Evolutionary conservation across 2,329 filamentous ascomycete species (phyloP).

Genomic region (Knoxdaviesia capensis): DNA sequence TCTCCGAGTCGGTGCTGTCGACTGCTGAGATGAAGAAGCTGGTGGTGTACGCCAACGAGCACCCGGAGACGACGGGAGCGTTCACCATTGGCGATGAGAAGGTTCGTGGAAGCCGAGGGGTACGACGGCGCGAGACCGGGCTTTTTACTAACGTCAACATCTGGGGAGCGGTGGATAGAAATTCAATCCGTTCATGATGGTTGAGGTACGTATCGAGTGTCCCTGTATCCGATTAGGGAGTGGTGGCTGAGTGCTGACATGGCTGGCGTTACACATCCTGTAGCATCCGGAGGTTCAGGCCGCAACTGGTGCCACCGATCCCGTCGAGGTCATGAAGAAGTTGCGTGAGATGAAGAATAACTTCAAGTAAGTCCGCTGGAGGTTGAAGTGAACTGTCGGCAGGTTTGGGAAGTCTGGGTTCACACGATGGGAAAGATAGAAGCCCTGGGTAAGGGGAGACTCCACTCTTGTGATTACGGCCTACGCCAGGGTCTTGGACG

Average conservation of each 20-base stretch:
- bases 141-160: background rate
- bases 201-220: slow-evolving; percentile 36
- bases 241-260: background rate
- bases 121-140: background rate
- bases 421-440: no score
- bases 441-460: no score
- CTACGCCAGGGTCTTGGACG: no score
- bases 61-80: slow-evolving; percentile 79
- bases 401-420: no score
- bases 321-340: slow-evolving; percentile 67
- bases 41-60: slow-evolving; percentile 53
- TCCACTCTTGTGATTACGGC: no score
- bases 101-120: slow-evolving; percentile 23
- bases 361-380: slow-evolving; percentile 24
- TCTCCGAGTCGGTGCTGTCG: slow-evolving; percentile 56
- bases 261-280: background rate
- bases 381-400: no score
- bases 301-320: slow-evolving; percentile 60
- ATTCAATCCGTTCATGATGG: slow-evolving; percentile 94
- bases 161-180: slow-evolving; percentile 25
- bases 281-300: slow-evolving; percentile 71
- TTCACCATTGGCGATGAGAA: slow-evolving; percentile 98
- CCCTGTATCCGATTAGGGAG: background rate
- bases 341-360: slow-evolving; percentile 83
- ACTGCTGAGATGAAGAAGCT: slow-evolving; percentile 60